A percentile compares a stretch with the other conserved stretches of the same genome.
Evolutionary conservation across 768 basidiomycete species (phyloP).

Genomic region (Tylopilus felleus): DNA sequence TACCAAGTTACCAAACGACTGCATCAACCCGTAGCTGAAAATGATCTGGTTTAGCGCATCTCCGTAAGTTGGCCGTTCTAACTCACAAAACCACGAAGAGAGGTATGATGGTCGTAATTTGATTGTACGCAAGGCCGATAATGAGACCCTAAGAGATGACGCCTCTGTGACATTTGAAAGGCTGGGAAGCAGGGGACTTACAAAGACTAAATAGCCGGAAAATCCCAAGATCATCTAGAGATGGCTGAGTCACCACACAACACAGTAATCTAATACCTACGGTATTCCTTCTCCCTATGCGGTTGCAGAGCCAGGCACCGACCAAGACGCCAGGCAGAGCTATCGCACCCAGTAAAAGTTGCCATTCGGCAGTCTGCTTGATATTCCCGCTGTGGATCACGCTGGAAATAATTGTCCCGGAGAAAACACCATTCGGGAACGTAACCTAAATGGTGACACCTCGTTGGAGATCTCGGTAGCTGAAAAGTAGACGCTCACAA

Average conservation of each 20-base stretch:
- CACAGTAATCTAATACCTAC: slow-evolving; percentile 29
- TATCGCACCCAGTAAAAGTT: slow-evolving; percentile 59
- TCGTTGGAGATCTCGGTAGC: background rate
- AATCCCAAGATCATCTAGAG: slow-evolving; percentile 64
- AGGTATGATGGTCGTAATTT: slow-evolving; percentile 57
- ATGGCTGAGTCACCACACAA: slow-evolving; percentile 2
- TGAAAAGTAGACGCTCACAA: slow-evolving; percentile 33
- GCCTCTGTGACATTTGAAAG: background rate
- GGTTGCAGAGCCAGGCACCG: slow-evolving; percentile 48
- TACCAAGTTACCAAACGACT: slow-evolving; percentile 67
- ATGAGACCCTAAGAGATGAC: slow-evolving; percentile 39
- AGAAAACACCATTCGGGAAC: slow-evolving; percentile 72
- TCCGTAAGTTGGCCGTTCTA: background rate
- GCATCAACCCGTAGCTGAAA: slow-evolving; percentile 65
- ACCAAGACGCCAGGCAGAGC: slow-evolving; percentile 61
- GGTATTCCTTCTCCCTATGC: slow-evolving; percentile 56
- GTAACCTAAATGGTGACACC: slow-evolving; percentile 42
- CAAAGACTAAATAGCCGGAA: slow-evolving; percentile 63
- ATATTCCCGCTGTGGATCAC: slow-evolving; percentile 55
- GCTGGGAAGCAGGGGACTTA: slow-evolving; percentile 20
- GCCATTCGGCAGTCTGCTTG: slow-evolving; percentile 64
- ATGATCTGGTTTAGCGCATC: background rate
- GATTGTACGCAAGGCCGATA: slow-evolving; percentile 59
- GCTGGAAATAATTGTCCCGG: slow-evolving; percentile 62
- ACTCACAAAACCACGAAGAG: slow-evolving; percentile 67